phyloP scores from a whole-genome alignment of 306 rosid genomes.

The Pyrus bretschneideri region DNA sequence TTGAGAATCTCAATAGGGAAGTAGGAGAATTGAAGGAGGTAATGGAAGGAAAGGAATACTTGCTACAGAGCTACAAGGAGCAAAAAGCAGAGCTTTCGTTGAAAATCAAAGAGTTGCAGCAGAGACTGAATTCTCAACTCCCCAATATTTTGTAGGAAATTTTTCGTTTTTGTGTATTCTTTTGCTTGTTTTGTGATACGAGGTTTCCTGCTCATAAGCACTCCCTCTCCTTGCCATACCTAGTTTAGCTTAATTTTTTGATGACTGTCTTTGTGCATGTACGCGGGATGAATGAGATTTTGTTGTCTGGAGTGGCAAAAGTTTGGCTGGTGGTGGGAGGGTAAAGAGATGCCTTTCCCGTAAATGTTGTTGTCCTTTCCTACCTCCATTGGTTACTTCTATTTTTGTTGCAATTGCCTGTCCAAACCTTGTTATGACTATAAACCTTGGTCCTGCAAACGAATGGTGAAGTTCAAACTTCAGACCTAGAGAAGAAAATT shows the following conservation, averaged over 20 bases:
- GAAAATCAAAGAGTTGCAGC: conserved; percentile 82
- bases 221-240: conserved; percentile 33
- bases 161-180: conserved; percentile 52
- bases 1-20: conserved; percentile 74
- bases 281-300: conserved; percentile 9
- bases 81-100: conserved; percentile 71
- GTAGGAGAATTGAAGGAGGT: conserved; percentile 87
- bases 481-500: too few species aligned
- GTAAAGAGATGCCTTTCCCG: background rate
- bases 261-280: conserved; percentile 21
- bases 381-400: background rate
- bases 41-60: conserved; percentile 81
- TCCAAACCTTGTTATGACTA: background rate
- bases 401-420: background rate
- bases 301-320: conserved; percentile 3
- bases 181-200: conserved; percentile 18
- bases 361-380: background rate
- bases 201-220: conserved; percentile 24
- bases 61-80: conserved; percentile 84
- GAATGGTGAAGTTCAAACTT: background rate
- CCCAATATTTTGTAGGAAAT: conserved; percentile 80
- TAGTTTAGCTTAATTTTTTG: conserved; percentile 34
- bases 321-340: conserved; percentile 1
- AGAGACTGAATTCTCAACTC: conserved; percentile 79
- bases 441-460: background rate